These are phyloP conservation scores for Cutaneotrichosporon cavernicola DNA, from an alignment of 1,284 basidiomycete genomes.

Conservation along the genomic window DNA sequence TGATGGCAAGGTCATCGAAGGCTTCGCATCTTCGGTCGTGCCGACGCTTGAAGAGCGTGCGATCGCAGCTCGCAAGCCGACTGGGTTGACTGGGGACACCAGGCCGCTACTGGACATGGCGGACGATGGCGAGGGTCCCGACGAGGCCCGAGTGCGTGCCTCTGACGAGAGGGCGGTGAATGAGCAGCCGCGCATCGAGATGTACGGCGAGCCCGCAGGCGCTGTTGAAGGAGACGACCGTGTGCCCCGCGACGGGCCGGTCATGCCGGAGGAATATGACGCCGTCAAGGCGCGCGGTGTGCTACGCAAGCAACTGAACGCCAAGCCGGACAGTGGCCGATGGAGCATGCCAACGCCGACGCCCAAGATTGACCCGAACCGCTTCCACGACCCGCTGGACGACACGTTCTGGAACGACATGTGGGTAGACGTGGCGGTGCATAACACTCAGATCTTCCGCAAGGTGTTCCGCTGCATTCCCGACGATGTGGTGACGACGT, in stretches of 20 bases:
- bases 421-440: constrained; percentile 78
- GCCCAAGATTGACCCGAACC: constrained; percentile 70
- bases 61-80: constrained; percentile 55
- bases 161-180: constrained; percentile 26
- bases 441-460: constrained; percentile 89
- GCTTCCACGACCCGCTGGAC: constrained; percentile 81
- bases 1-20: constrained; percentile 54
- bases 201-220: constrained; percentile 60
- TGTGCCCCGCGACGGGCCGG: constrained; percentile 24
- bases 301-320: constrained; percentile 61
- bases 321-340: constrained; percentile 56
- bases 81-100: constrained; percentile 47
- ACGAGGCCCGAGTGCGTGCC: constrained; percentile 34
- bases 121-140: constrained; percentile 16
- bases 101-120: constrained; percentile 46
- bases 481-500: constrained; percentile 84
- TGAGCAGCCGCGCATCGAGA: constrained; percentile 34
- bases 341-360: constrained; percentile 62
- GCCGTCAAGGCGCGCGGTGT: constrained; percentile 58
- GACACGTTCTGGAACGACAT: constrained; percentile 83
- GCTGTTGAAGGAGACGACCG: constrained; percentile 57
- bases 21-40: constrained; percentile 65
- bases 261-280: constrained; percentile 50
- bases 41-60: constrained; percentile 72
- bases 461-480: constrained; percentile 90